Base-by-base conservation (phyloP, 2,329 filamentous ascomycete species). In the Myotisia sp. region DNA sequence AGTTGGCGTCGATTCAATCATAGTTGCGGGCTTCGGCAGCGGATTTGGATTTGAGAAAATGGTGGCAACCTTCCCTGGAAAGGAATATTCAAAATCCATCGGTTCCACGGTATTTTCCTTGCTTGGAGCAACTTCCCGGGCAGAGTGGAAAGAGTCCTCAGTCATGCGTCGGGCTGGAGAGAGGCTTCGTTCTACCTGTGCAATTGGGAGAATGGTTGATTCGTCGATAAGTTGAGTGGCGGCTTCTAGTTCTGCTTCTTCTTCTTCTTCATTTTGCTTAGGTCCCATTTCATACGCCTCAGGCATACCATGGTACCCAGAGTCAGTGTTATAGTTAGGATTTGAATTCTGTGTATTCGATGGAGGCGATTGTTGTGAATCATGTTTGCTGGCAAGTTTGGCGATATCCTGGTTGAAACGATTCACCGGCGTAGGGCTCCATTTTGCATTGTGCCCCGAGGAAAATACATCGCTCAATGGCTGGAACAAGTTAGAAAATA, bases 391-490 rank as follows among this genome's bases (percentile, higher is more conserved):
- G 7, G 37, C 37, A 10, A 49, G 45, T 19, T 55, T 59, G 1
- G 54, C 49, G 33, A 55, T 54, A 21, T 54, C 47, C 13, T 54
- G 55, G 28, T 56, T 49, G 29, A 51, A 44, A 18, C 52, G 51
- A 17, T 51, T 57, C 18, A 49, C 52, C 10, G 53, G 49, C 29
- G 48, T 55, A 13, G 50, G 45, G 33, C 49, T 57, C 13, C 47
- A 47, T 33, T 54, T 53, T 8, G 43, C 38, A 38, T 53, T 49
- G 27, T 60, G 59, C 33, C 60, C 48, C 6, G 60, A 51, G 5
- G 62, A 58, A 38, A 65, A 65, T 6, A 65, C 56, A 37, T 66
- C 62, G 34, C 59, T 63, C 47, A 66, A 46, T 18, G 63, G 63
- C 63, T 66, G 34, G 26, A 20, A 18, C 17, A 33, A 6, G 33